Conservation (phyloP, 176 grass and related monocot genomes). For the Coix lacrymajobi region DNA sequence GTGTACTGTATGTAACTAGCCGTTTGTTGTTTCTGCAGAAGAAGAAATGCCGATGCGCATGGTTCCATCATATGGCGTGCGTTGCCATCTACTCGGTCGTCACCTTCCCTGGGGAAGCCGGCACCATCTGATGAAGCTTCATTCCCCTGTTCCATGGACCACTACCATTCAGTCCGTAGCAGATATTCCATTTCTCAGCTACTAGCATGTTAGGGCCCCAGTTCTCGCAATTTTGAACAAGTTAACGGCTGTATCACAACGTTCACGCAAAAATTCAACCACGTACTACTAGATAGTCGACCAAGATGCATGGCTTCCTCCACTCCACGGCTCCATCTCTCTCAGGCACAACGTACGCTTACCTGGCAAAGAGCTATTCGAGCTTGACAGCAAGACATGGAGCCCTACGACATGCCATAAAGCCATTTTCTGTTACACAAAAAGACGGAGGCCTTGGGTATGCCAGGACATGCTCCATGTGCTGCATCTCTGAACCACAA, state of each 20-base stretch:
- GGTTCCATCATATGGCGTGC: background rate
- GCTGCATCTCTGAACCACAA: conserved; percentile 24
- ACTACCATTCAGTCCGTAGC: background rate
- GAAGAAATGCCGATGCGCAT: background rate
- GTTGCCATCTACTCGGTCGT: background rate
- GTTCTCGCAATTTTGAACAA: background rate
- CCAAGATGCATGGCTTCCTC: background rate
- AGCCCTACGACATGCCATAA: background rate
- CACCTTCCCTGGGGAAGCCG: background rate
- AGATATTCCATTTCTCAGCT: background rate
- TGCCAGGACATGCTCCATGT: conserved; percentile 28
- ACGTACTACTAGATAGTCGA: background rate
- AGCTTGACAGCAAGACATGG: conserved; percentile 11
- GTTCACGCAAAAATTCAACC: background rate
- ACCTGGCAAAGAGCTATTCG: conserved; percentile 4
- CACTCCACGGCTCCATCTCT: background rate
- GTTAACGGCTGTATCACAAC: too few species aligned
- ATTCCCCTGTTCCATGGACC: background rate
- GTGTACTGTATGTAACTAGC: background rate
- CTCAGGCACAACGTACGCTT: background rate
- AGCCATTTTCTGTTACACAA: conserved; percentile 28
- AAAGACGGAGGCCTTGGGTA: background rate
- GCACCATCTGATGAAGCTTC: background rate
- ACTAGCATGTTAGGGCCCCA: background rate
- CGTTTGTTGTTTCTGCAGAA: background rate